Base-by-base conservation (phyloP, 768 basidiomycete species). In the Psilocybe sp. region DNA sequence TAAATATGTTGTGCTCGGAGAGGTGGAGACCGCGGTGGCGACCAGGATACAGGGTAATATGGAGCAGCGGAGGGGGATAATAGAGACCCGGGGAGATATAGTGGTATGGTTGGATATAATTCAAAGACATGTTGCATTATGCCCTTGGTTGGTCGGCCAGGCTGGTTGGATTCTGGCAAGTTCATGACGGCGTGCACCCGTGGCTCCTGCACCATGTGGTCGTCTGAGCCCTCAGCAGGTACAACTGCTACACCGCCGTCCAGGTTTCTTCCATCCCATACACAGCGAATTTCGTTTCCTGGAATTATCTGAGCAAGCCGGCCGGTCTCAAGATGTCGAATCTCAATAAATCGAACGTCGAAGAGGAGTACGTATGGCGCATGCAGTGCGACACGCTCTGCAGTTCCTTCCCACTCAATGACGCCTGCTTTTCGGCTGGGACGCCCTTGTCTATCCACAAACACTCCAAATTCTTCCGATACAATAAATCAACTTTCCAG, bases 401-500 rank as follows among this genome's bases (percentile, higher is more conserved):
- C 92, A 0, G 85, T 88, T 28, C 78, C 93, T 68, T 99, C 96
- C 93, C 94, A 99, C 64, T 99, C 96, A 46, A 98, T 89, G 1
- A 87, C 84, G 34, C 80, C 81, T 16, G 79, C 72, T 1, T 76
- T 66, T 19, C 91, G 85, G 62, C 85, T 89, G 1, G 92, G 93
- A 46, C 89, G 87, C 35, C 96, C 96, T 54, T 96, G 93, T 44
- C 92, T 88, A 68, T 96, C 87, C 40, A 98, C 93, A 60, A 93
- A 98, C 38, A 98, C 75, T 10, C 95, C 96, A 55, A 98, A 97
- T 68, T 95, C 92, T 92, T 58, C 32, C 12, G 40, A 47, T 13
- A 37, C 51, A 12, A 48, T 23, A 40, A n/a, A 51, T 44, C 49
- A 44, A 40, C 32, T 38, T 34, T 6, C 34, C 13, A 10, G 13